Conservation (phyloP, 352 stramenopile species). For the Phytopythium litorale region DNA sequence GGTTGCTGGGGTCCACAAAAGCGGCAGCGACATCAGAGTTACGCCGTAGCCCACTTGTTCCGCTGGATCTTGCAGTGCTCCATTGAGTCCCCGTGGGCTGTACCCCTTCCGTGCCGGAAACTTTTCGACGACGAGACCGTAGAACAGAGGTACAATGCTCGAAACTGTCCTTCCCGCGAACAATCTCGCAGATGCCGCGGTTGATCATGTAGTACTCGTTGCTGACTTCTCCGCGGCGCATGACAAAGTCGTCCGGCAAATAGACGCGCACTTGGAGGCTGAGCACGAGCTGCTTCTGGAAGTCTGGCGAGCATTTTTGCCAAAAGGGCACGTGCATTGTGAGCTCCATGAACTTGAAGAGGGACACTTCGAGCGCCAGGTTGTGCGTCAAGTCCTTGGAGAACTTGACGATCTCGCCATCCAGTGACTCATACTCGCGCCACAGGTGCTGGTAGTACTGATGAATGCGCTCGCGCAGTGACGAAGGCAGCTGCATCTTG, state of each 20-base stretch:
- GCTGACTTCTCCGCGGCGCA: constrained; percentile 40
- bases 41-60: not conserved
- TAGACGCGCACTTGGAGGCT: constrained; percentile 50
- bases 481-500: constrained; percentile 42
- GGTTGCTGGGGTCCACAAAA: not conserved
- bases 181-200: constrained; percentile 38
- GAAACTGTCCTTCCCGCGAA: constrained; percentile 12
- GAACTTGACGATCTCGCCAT: constrained; percentile 46
- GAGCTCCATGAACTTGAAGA: constrained; percentile 71
- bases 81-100: not conserved
- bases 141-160: constrained; percentile 12
- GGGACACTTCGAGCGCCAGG: constrained; percentile 53
- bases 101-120: not conserved
- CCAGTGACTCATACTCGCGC: constrained; percentile 60
- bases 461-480: constrained; percentile 55
- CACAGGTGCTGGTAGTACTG: constrained; percentile 72
- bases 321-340: constrained; percentile 43
- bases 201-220: constrained; percentile 70
- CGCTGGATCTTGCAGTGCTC: not conserved
- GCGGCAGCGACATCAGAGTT: not conserved
- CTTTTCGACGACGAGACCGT: not conserved
- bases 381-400: constrained; percentile 56
- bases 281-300: constrained; percentile 51
- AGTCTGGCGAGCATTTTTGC: constrained; percentile 37
- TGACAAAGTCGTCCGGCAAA: constrained; percentile 57